A percentile compares a stretch with the other conserved stretches of the same genome.
Evolutionary conservation across 768 basidiomycete genomes (phyloP).

Genomic region (Naganishia vaughanmartiniae): DNA sequence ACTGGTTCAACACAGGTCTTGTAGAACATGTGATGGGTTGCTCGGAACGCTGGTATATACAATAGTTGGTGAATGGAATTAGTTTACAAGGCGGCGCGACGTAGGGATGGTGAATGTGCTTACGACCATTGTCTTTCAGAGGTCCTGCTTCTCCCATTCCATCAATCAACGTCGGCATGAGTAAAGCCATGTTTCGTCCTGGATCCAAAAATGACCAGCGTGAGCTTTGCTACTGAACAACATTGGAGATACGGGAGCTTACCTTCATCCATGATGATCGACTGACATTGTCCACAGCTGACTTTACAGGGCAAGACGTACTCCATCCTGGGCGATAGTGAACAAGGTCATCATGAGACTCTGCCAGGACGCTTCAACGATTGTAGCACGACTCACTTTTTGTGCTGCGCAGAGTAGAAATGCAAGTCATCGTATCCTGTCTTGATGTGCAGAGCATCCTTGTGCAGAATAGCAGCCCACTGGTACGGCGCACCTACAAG

Average conservation of each 20-base stretch:
- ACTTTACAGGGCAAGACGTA: constrained; percentile 28
- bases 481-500: constrained; percentile 30
- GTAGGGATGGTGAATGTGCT: neutral
- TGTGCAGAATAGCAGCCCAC: constrained; percentile 32
- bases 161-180: constrained; percentile 29
- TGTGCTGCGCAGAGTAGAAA: constrained; percentile 30
- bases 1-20: constrained; percentile 23
- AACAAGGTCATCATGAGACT: neutral
- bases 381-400: constrained; percentile 1
- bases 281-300: constrained; percentile 26
- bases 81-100: neutral
- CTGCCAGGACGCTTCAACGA: neutral
- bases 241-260: neutral
- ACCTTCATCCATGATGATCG: constrained; percentile 32
- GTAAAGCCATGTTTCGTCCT: constrained; percentile 29
- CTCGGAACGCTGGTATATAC: constrained; percentile 15
- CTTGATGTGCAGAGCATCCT: constrained; percentile 31
- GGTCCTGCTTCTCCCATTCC: constrained; percentile 26
- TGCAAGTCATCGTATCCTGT: constrained; percentile 30
- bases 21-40: constrained; percentile 31
- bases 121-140: constrained; percentile 28
- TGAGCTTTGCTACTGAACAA: neutral
- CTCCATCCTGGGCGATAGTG: constrained; percentile 13
- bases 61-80: neutral
- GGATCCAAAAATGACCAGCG: neutral